These are phyloP conservation scores for Exophiala oligosperma DNA, from an alignment of 2,329 filamentous ascomycete species.

Conservation along the genomic window DNA sequence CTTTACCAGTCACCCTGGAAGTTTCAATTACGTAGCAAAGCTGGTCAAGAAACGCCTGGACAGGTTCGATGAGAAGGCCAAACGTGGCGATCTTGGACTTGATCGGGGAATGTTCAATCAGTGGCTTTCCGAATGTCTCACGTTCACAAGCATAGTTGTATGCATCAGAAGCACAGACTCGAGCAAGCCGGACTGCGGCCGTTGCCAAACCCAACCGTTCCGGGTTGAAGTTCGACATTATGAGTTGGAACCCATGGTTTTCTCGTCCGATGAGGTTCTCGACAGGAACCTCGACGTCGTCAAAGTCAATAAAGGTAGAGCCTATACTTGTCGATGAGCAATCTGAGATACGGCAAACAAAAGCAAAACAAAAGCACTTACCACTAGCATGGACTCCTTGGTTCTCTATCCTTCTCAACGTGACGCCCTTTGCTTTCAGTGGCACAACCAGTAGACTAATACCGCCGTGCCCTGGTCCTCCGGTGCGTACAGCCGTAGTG, in stretches of 20 bases:
- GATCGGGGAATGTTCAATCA: slow-evolving; percentile 74
- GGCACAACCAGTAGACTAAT: slow-evolving; percentile 70
- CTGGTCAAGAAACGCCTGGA: slow-evolving; percentile 65
- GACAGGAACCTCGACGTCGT: slow-evolving; percentile 72
- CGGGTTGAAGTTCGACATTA: slow-evolving; percentile 81
- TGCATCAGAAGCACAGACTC: slow-evolving; percentile 60
- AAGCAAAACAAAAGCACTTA: slow-evolving; percentile 25
- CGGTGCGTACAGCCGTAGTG: slow-evolving; percentile 72
- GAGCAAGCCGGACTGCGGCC: slow-evolving; percentile 61
- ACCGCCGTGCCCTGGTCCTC: slow-evolving; percentile 66
- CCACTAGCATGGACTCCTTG: slow-evolving; percentile 67
- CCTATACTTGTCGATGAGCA: slow-evolving; percentile 46
- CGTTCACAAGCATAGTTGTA: slow-evolving; percentile 66
- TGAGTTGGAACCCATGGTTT: slow-evolving; percentile 70
- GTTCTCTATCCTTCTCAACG: slow-evolving; percentile 67
- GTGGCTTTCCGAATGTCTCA: slow-evolving; percentile 67
- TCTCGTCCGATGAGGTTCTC: slow-evolving; percentile 70
- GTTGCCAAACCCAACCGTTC: slow-evolving; percentile 70
- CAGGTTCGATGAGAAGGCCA: slow-evolving; percentile 66
- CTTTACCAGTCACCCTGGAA: slow-evolving; percentile 45
- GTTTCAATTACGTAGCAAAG: slow-evolving; percentile 52
- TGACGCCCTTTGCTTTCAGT: slow-evolving; percentile 66
- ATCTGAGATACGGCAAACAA: neutral
- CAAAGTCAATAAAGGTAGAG: slow-evolving; percentile 74
- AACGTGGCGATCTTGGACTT: slow-evolving; percentile 69